phyloP scores from a whole-genome alignment of 2,329 filamentous ascomycete species.

The Trichoderma koningii region DNA sequence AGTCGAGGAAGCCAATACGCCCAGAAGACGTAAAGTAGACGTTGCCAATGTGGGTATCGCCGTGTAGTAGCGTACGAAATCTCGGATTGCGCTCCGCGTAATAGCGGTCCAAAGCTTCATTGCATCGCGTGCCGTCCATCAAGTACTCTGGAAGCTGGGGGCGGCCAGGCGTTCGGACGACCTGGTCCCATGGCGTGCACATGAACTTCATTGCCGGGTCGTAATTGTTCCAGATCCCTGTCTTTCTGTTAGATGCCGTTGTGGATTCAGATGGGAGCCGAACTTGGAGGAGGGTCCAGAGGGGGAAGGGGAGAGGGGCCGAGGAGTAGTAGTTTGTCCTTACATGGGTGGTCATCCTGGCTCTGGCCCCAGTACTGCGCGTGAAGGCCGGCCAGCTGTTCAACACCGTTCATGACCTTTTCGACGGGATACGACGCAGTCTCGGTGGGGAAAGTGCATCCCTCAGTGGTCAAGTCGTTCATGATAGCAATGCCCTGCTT shows the following conservation, averaged over 20 bases:
- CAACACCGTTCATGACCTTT: conserved; percentile 12
- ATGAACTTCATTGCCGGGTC: conserved; percentile 21
- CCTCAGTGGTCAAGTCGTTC: conserved; percentile 13
- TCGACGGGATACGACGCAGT: conserved; percentile 11
- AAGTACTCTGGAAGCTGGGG: conserved; percentile 14
- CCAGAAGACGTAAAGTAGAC: conserved; percentile 12
- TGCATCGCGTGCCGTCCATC: conserved; percentile 16
- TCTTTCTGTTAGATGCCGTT: not conserved
- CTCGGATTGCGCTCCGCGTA: conserved; percentile 15
- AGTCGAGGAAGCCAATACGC: conserved; percentile 13
- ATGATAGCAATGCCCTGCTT: conserved; percentile 18
- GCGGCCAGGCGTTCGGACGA: conserved; percentile 5
- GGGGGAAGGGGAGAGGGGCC: not conserved
- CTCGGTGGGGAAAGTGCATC: conserved; percentile 3
- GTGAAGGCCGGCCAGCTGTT: conserved; percentile 17
- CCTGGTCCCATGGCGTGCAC: conserved; percentile 17
- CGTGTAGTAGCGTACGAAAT: conserved; percentile 11
- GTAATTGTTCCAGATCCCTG: conserved; percentile 22
- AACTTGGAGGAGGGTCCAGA: not conserved
- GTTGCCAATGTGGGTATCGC: conserved; percentile 14
- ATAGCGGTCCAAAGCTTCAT: conserved; percentile 12
- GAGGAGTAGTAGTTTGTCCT: not conserved
- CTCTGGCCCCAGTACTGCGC: conserved; percentile 18
- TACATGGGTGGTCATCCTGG: conserved; percentile 19
- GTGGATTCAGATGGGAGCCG: not conserved